phyloP scores from a whole-genome alignment of 2,329 filamentous ascomycete genomes.

The Talaromyces piceae region DNA sequence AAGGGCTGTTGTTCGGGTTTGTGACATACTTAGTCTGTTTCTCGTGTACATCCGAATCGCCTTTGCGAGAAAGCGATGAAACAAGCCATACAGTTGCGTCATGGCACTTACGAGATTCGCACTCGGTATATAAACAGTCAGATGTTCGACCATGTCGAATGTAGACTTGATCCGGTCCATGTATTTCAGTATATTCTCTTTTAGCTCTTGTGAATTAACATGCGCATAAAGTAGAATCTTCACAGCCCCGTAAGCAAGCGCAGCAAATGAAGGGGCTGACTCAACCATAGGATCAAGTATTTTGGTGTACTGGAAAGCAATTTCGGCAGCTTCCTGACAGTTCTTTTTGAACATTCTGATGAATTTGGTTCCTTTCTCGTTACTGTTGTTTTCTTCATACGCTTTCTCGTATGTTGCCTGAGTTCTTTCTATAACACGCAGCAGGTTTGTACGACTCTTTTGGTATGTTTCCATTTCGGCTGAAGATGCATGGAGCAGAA shows the following conservation, averaged over 20 bases:
- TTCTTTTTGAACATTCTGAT: neutral
- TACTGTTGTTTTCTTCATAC: neutral
- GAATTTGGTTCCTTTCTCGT: neutral
- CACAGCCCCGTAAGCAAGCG: neutral
- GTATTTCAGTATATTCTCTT: neutral
- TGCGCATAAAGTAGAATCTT: neutral
- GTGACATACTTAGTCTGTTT: neutral
- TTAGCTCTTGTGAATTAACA: neutral
- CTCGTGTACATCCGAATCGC: neutral
- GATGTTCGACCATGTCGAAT: conserved; percentile 1
- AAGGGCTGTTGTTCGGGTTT: neutral
- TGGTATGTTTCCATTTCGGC: neutral
- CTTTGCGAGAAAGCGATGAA: neutral
- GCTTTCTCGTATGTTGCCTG: neutral
- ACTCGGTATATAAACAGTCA: neutral
- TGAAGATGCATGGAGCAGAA: neutral
- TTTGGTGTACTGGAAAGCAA: neutral
- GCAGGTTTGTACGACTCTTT: neutral
- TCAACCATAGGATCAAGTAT: neutral
- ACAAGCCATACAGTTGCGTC: neutral
- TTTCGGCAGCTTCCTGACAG: neutral
- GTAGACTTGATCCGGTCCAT: neutral
- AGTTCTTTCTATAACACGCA: neutral
- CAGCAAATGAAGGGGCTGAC: neutral
- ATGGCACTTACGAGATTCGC: neutral